phyloP scores from a whole-genome alignment of 2,329 filamentous ascomycete genomes.

The Penicillium hordei region DNA sequence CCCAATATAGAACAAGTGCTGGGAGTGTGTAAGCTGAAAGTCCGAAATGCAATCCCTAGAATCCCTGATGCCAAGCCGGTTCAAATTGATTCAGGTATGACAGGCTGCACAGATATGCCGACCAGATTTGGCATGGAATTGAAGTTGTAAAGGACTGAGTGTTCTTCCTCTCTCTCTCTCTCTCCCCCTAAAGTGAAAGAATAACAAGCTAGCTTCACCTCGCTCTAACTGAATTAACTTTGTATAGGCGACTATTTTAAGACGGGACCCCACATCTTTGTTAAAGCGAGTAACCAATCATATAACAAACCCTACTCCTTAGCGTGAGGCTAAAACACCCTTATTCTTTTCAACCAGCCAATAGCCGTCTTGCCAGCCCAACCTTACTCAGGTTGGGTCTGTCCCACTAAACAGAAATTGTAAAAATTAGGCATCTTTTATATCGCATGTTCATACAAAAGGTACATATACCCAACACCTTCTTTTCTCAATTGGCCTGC shows the following conservation, averaged over 20 bases:
- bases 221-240: background rate
- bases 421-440: too few species aligned
- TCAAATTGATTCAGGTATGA: slow-evolving; percentile 3
- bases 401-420: too few species aligned
- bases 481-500: too few species aligned
- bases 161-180: background rate
- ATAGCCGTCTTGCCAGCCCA: background rate
- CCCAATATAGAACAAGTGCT: background rate
- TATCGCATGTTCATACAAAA: too few species aligned
- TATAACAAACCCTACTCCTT: background rate
- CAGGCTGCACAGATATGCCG: background rate
- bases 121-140: background rate
- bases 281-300: background rate
- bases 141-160: too few species aligned
- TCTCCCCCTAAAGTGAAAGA: background rate
- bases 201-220: background rate
- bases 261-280: background rate
- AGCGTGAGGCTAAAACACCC: slow-evolving; percentile 6
- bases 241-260: slow-evolving; percentile 3
- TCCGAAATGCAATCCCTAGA: background rate
- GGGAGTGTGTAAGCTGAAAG: background rate
- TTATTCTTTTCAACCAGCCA: background rate
- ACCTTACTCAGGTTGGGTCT: too few species aligned
- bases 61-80: slow-evolving; percentile 8
- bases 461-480: too few species aligned